These are phyloP conservation scores for Xylaria nigripes DNA, from an alignment of 495 filamentous ascomycete genomes.

Conservation along the genomic window DNA sequence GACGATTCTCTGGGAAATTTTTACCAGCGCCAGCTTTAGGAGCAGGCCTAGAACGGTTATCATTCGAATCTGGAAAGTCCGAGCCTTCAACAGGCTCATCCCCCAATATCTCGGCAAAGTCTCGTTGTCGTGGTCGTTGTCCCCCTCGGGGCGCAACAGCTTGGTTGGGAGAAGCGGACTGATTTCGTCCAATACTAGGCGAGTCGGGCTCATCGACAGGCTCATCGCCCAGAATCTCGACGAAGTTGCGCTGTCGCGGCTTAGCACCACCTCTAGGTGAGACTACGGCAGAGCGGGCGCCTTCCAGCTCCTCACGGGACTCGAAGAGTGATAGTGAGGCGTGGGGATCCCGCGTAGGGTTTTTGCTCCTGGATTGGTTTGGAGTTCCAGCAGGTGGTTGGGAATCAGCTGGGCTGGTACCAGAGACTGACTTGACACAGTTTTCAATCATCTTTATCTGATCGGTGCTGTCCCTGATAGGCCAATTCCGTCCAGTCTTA, in stretches of 20 bases:
- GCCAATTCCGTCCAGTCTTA: constrained; percentile 79
- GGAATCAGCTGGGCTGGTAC: constrained; percentile 4
- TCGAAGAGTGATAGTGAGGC: constrained; percentile 67
- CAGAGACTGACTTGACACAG: constrained; percentile 36
- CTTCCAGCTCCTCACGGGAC: constrained; percentile 49
- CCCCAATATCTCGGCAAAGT: constrained; percentile 42
- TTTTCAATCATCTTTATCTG: constrained; percentile 65
- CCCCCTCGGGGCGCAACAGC: constrained; percentile 40
- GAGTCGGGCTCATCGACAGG: constrained; percentile 31
- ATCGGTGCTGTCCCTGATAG: constrained; percentile 81
- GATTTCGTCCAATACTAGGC: constrained; percentile 40
- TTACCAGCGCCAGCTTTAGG: constrained; percentile 61
- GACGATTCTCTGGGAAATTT: constrained; percentile 59
- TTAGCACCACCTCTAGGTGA: constrained; percentile 43
- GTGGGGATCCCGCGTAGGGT: constrained; percentile 57
- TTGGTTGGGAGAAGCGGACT: constrained; percentile 29
- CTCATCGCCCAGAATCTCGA: constrained; percentile 44
- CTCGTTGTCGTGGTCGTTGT: constrained; percentile 31
- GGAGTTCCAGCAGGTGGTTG: constrained; percentile 10
- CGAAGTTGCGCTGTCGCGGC: constrained; percentile 42
- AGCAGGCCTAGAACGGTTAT: constrained; percentile 18
- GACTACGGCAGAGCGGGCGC: constrained; percentile 36
- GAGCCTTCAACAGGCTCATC: constrained; percentile 26
- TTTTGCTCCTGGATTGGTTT: constrained; percentile 37
- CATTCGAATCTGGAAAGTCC: neutral